Conservation (phyloP, 78 protist genomes). For the Chrysochromulina tobinii region DNA sequence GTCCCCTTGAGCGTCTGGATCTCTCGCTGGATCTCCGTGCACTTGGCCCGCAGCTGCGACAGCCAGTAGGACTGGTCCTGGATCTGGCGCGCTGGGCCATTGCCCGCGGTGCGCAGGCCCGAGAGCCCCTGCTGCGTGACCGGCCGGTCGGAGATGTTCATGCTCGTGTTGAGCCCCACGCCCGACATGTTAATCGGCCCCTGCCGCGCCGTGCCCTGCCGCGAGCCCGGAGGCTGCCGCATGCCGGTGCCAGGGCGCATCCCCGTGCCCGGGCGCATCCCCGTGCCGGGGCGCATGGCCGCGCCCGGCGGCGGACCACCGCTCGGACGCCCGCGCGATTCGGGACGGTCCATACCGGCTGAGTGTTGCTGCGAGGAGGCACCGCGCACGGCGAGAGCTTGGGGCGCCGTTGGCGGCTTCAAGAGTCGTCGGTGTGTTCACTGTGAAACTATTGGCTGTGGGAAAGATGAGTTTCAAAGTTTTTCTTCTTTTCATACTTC, state of each 20-base stretch:
- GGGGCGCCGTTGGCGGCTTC: no score
- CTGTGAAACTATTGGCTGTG: no score
- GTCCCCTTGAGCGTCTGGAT: background rate
- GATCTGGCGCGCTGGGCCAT: background rate
- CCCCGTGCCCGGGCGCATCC: background rate
- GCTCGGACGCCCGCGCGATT: no score
- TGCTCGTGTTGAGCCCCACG: background rate
- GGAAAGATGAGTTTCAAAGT: no score
- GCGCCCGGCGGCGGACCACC: no score
- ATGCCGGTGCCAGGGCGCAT: background rate
- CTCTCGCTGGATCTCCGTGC: background rate
- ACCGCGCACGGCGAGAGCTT: no score
- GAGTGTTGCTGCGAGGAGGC: no score
- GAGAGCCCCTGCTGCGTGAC: slow-evolving; percentile 10
- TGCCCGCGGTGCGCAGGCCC: background rate
- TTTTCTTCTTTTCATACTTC: no score
- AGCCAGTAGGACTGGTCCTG: background rate
- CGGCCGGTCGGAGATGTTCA: background rate
- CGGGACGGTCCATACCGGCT: no score
- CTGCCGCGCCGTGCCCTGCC: background rate
- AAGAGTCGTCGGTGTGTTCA: no score
- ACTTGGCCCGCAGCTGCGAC: background rate
- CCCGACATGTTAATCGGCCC: background rate
- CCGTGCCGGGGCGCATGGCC: no score
- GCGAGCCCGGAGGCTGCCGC: background rate